Base-by-base conservation (phyloP, 202 grass and related monocot genomes). In the Schoenoplectus triqueter region DNA sequence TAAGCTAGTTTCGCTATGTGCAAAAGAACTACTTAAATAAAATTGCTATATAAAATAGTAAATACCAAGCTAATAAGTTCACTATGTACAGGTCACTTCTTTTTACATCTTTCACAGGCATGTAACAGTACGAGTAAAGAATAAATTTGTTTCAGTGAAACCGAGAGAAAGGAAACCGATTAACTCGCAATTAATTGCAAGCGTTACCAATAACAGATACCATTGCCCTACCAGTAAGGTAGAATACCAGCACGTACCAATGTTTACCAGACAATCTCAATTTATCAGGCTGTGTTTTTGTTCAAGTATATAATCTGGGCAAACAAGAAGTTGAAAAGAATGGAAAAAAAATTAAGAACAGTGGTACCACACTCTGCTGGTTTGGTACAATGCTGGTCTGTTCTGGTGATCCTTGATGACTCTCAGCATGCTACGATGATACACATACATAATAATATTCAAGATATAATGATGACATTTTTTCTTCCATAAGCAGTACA, bases 281-380 rank as follows among this genome's bases (percentile, higher is more conserved):
- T 61, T 60, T 78, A 9, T 57, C 74, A 78, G 22, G 22, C 5
- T 31, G 59, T 42, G 51, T 41, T 60, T 45, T 78, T 60, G 42
- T 59, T 78, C 2, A 78, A 17, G 59, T 55, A 42, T 39, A 19
- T 62, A 45, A 45, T 61, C 75, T 61, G 75, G 75, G 75, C 54
- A 21, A 55, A 21, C 46, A 77, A 85, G 66, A 31, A 59, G 4
- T 31, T 31, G 31, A 31, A 31, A 31, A 31, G 31, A 31, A 31
- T 31, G 31, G 31, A 31, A 31, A 73, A 61, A 79, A 60, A 61
- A 61, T 61, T 44, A 78, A 78, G 74, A 78, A 61, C 75, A 61
- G 75, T 60, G 54, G 55, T 79, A 79, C 75, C 75, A 79, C 75
- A 79, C 75, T 79, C 75, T 79, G 75, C 75, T 61, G 75, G 75